phyloP scores from a whole-genome alignment of 2,329 filamentous ascomycete species.

The Calonectria pseudoreteaudii region DNA sequence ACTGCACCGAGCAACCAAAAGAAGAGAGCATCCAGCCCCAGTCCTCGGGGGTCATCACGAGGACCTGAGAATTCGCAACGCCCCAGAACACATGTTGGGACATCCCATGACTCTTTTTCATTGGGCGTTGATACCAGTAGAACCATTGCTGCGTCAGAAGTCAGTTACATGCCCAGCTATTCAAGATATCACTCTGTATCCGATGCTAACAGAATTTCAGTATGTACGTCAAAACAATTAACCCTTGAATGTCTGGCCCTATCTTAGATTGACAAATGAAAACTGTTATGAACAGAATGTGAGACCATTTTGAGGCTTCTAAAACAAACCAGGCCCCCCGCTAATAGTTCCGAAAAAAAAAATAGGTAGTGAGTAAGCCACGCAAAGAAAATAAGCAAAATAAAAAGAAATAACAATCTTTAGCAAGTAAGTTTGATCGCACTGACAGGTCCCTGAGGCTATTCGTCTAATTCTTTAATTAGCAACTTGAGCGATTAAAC shows the following conservation, averaged over 20 bases:
- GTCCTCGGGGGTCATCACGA: not conserved
- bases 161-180: not conserved
- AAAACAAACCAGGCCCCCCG: rapidly evolving
- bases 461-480: not conserved
- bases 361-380: not conserved
- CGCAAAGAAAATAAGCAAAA: not conserved
- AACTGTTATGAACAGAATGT: not conserved
- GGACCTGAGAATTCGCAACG: not conserved
- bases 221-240: not conserved
- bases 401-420: not conserved
- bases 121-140: not conserved
- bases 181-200: not conserved
- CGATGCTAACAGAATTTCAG: not conserved
- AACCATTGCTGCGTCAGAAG: not conserved
- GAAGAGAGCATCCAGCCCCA: not conserved
- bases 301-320: not conserved
- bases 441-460: rapidly evolving
- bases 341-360: not conserved
- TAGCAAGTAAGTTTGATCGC: not conserved
- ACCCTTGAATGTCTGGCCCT: not conserved
- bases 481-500: not conserved
- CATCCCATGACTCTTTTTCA: not conserved
- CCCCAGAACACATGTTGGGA: not conserved
- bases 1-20: not conserved
- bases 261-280: not conserved